A percentile compares a stretch with the other conserved stretches of the same genome.
Evolutionary conservation across 495 filamentous ascomycete genomes (phyloP).

Genomic region (Aspergillus haitiensis): DNA sequence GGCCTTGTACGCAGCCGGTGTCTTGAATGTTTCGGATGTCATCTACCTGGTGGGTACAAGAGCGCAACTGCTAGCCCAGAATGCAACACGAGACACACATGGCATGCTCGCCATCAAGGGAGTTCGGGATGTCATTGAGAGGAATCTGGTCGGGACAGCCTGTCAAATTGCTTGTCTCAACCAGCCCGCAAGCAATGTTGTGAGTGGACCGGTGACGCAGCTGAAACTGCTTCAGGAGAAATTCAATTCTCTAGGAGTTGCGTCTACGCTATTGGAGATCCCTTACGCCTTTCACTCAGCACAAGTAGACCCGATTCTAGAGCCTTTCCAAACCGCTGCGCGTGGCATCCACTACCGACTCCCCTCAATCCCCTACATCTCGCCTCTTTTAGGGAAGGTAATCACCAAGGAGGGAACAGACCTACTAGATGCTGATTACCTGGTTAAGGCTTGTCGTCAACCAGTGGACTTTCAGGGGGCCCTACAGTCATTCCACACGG

Average conservation of each 20-base stretch:
- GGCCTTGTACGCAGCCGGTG: slow-evolving; percentile 76
- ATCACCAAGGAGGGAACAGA: slow-evolving; percentile 50
- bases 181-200: slow-evolving; percentile 48
- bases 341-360: slow-evolving; percentile 57
- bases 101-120: slow-evolving; percentile 54
- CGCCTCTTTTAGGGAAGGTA: slow-evolving; percentile 62
- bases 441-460: slow-evolving; percentile 64
- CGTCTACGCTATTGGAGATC: slow-evolving; percentile 67
- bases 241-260: slow-evolving; percentile 56
- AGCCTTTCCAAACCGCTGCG: slow-evolving; percentile 61
- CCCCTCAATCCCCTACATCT: slow-evolving; percentile 64
- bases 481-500: slow-evolving; percentile 47
- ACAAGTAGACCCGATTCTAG: slow-evolving; percentile 75
- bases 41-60: slow-evolving; percentile 79
- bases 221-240: slow-evolving; percentile 58
- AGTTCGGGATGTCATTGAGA: slow-evolving; percentile 35
- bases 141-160: slow-evolving; percentile 26
- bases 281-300: slow-evolving; percentile 81
- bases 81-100: slow-evolving; percentile 71
- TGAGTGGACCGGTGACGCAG: slow-evolving; percentile 44
- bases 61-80: slow-evolving; percentile 70
- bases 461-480: slow-evolving; percentile 70
- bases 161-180: slow-evolving; percentile 57
- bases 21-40: slow-evolving; percentile 74
- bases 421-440: slow-evolving; percentile 56